Conservation (phyloP, 768 basidiomycete species). For the Tulasnella calospora region DNA sequence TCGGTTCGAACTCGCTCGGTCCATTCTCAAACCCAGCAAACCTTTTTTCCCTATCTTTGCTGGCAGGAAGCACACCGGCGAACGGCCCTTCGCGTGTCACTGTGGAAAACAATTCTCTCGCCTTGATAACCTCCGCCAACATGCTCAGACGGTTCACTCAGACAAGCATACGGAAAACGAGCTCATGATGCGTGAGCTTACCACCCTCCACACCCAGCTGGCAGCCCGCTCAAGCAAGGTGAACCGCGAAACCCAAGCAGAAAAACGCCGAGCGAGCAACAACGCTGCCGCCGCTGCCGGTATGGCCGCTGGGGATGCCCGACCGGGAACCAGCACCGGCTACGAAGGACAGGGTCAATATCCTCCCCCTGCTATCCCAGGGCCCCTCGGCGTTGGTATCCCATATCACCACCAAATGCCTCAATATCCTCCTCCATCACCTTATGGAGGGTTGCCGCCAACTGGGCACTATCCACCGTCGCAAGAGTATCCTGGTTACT, state of each 20-base stretch:
- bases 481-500: constrained; percentile 17
- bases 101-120: constrained; percentile 94
- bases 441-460: constrained; percentile 7
- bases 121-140: constrained; percentile 94
- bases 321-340: constrained; percentile 69
- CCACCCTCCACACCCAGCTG: constrained; percentile 76
- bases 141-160: constrained; percentile 95
- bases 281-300: constrained; percentile 21
- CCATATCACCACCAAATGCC: constrained; percentile 19
- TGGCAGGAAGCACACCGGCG: constrained; percentile 92
- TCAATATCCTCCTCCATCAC: constrained; percentile 16
- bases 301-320: constrained; percentile 32
- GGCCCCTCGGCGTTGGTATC: constrained; percentile 11
- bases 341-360: constrained; percentile 45
- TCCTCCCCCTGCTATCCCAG: constrained; percentile 4
- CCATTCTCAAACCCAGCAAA: constrained; percentile 16
- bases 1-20: constrained; percentile 13
- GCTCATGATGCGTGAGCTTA: constrained; percentile 86
- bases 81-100: constrained; percentile 93
- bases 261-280: constrained; percentile 23
- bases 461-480: constrained; percentile 7
- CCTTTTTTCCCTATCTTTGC: constrained; percentile 30
- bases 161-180: constrained; percentile 82
- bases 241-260: constrained; percentile 7
- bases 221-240: constrained; percentile 37